Percentiles rank a stretch among this genome's conserved stretches.
phyloP scores from a whole-genome alignment of 2,329 filamentous ascomycete genomes.

The Aschersonia sp. region DNA sequence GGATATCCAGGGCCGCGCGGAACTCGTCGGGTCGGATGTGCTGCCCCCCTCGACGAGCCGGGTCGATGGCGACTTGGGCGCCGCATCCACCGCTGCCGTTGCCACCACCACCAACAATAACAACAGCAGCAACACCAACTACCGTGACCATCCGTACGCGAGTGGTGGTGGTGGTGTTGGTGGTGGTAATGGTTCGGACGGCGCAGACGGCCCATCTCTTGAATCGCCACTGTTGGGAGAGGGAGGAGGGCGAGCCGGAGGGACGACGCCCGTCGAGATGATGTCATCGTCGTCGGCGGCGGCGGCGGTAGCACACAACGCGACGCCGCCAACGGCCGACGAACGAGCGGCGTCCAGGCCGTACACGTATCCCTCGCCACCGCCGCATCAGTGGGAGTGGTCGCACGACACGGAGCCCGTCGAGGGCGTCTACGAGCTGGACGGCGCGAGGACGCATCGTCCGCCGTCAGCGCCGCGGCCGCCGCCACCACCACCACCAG shows the following conservation, averaged over 20 bases:
- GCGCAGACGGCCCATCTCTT: no score
- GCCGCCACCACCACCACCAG: background rate
- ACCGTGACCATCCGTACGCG: background rate
- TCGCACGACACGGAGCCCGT: conserved; percentile 1
- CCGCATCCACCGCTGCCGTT: no score
- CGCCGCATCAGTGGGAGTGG: background rate
- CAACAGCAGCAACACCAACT: no score
- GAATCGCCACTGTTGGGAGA: no score
- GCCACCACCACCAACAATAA: background rate
- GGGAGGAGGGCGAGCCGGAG: background rate
- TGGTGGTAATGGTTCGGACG: no score
- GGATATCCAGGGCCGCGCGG: background rate
- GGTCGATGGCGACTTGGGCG: no score
- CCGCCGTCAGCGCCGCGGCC: background rate
- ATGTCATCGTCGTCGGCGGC: conserved; percentile 17
- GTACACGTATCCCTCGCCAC: no score
- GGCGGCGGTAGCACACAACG: background rate
- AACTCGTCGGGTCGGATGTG: background rate
- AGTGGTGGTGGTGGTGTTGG: background rate
- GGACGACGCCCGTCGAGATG: conserved; percentile 36
- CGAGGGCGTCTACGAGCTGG: conserved; percentile 26
- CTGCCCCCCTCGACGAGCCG: background rate
- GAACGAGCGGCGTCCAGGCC: no score
- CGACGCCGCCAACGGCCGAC: background rate
- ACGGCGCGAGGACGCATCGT: conserved; percentile 8